A percentile compares a stretch with the other conserved stretches of the same genome.
Evolutionary conservation across 2,329 filamentous ascomycete genomes (phyloP).

Genomic region (Coleophoma crateriformis): DNA sequence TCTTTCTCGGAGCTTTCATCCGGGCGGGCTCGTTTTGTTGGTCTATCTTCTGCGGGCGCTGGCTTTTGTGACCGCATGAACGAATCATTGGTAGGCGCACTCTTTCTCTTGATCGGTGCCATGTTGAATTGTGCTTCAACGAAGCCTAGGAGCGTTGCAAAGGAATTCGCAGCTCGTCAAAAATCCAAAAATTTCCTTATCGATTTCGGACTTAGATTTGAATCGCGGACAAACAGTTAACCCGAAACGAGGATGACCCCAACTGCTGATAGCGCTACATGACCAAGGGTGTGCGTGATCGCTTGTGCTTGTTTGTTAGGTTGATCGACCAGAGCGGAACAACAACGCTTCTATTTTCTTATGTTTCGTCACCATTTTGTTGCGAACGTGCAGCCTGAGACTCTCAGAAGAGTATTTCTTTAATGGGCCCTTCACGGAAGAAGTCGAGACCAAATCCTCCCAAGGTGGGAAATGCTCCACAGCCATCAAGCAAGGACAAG

Average conservation of each 20-base stretch:
- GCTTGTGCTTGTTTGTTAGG: too few species aligned
- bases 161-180: background rate
- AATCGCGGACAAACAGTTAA: too few species aligned
- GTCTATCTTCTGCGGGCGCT: conserved; percentile 16
- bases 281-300: too few species aligned
- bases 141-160: background rate
- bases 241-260: too few species aligned
- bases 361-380: too few species aligned
- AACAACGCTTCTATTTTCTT: too few species aligned
- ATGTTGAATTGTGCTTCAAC: conserved; percentile 12
- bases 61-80: conserved; percentile 23
- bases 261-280: too few species aligned
- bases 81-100: conserved; percentile 25
- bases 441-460: conserved; percentile 16
- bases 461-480: conserved; percentile 11
- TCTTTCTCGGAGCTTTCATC: conserved; percentile 17
- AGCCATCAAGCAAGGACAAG: background rate
- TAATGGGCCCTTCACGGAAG: conserved; percentile 24
- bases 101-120: conserved; percentile 27
- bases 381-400: too few species aligned
- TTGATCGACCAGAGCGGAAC: too few species aligned
- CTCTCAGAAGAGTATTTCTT: background rate
- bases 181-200: background rate
- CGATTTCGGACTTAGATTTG: too few species aligned
- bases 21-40: conserved; percentile 21